These are phyloP conservation scores for Fusarium denticulatum DNA, from an alignment of 2,329 filamentous ascomycete genomes.

Conservation along the genomic window DNA sequence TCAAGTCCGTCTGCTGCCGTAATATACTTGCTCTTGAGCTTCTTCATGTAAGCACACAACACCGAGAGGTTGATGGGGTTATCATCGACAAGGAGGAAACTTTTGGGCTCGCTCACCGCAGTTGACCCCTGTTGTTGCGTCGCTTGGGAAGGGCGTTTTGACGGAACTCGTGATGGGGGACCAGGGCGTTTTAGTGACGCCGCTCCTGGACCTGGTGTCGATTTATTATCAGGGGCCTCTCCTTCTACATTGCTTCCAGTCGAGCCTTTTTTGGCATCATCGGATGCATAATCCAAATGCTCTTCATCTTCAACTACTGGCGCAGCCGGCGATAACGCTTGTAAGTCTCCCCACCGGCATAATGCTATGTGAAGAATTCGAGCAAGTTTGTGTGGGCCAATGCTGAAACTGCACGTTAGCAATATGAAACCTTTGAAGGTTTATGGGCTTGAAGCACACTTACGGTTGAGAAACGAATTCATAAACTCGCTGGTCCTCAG, in stretches of 20 bases:
- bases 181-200: neutral
- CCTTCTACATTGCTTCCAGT: neutral
- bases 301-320: neutral
- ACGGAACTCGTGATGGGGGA: neutral
- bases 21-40: constrained; percentile 43
- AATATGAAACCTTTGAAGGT: neutral
- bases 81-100: constrained; percentile 37
- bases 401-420: constrained; percentile 22
- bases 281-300: neutral
- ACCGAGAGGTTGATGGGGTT: constrained; percentile 38
- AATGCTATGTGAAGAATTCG: constrained; percentile 45
- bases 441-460: constrained; percentile 15
- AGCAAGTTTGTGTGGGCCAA: constrained; percentile 52
- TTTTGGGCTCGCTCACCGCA: neutral
- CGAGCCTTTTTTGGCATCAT: neutral
- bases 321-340: constrained; percentile 5
- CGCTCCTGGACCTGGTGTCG: neutral
- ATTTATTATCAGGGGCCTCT: neutral
- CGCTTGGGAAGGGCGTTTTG: neutral
- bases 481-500: constrained; percentile 40
- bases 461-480: constrained; percentile 54
- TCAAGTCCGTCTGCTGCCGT: constrained; percentile 49
- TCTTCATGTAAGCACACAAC: constrained; percentile 46
- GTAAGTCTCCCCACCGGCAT: constrained; percentile 41
- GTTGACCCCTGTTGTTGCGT: neutral